Conservation (phyloP, 1,284 basidiomycete species). For the Trichosporon sp. region DNA sequence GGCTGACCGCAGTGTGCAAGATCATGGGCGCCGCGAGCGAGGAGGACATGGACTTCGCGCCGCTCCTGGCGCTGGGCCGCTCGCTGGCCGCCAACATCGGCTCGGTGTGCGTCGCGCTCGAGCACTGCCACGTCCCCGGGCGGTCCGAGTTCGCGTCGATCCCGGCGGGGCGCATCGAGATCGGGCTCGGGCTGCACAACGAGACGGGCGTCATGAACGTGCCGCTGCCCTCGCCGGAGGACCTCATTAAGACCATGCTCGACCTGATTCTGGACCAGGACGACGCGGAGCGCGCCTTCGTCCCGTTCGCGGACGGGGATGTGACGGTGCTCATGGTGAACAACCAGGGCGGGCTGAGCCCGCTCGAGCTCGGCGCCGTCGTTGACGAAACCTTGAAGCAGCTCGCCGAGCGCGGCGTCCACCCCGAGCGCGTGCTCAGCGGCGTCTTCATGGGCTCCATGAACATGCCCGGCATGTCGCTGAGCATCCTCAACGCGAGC, state of each 20-base stretch:
- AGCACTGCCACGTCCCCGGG: slow-evolving; percentile 55
- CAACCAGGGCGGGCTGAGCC: slow-evolving; percentile 53
- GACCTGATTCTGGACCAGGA: slow-evolving; percentile 47
- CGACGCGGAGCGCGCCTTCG: slow-evolving; percentile 51
- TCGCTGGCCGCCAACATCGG: slow-evolving; percentile 46
- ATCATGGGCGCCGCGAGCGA: slow-evolving; percentile 44
- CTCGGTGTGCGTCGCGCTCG: slow-evolving; percentile 51
- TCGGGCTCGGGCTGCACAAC: slow-evolving; percentile 54
- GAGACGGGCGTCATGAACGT: slow-evolving; percentile 51
- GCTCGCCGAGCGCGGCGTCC: slow-evolving; percentile 38
- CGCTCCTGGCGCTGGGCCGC: slow-evolving; percentile 38
- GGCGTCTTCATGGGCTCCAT: slow-evolving; percentile 53
- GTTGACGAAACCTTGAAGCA: slow-evolving; percentile 49
- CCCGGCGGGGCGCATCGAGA: slow-evolving; percentile 50
- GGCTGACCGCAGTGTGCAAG: slow-evolving; percentile 39
- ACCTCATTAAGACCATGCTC: slow-evolving; percentile 38
- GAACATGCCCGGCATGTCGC: slow-evolving; percentile 53
- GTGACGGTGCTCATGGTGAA: slow-evolving; percentile 49
- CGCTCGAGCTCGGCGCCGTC: slow-evolving; percentile 52
- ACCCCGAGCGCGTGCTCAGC: slow-evolving; percentile 49
- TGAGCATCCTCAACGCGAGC: slow-evolving; percentile 52
- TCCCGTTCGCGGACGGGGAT: slow-evolving; percentile 50
- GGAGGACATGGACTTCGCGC: slow-evolving; percentile 34
- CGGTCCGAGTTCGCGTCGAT: slow-evolving; percentile 49
- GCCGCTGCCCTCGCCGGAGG: slow-evolving; percentile 35